Percentiles rank a stretch among this genome's conserved stretches.
Conservation (phyloP, 371 early-diverging fungal genomes). For the Actinomucor elegans region DNA sequence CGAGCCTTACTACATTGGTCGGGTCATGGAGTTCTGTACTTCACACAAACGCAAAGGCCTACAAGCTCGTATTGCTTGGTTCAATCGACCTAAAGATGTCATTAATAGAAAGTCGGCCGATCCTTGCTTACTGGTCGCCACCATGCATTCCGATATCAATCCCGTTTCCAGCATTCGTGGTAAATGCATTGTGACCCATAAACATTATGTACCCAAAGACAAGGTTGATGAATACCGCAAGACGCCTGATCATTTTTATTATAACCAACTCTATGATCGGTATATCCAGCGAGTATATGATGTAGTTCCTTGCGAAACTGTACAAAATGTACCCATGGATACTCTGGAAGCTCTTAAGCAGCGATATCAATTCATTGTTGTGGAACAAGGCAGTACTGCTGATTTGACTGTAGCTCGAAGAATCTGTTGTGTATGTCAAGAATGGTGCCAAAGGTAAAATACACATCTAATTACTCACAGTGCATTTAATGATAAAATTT, state of each 20-base stretch:
- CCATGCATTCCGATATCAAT: conserved; percentile 87
- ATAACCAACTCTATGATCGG: conserved; percentile 83
- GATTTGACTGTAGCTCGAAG: conserved; percentile 72
- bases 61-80: conserved; percentile 77
- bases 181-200: conserved; percentile 75
- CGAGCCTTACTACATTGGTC: conserved; percentile 80
- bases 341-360: conserved; percentile 64
- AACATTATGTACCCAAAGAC: conserved; percentile 57
- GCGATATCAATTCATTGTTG: conserved; percentile 79
- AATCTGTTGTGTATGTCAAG: conserved; percentile 75
- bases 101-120: conserved; percentile 70
- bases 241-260: conserved; percentile 77
- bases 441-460: conserved; percentile 71
- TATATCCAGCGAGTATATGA: conserved; percentile 88
- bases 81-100: conserved; percentile 80
- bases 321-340: conserved; percentile 78
- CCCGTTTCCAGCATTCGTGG: conserved; percentile 82
- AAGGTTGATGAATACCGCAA: conserved; percentile 59
- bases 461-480: neutral
- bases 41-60: conserved; percentile 46
- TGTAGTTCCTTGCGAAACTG: conserved; percentile 73
- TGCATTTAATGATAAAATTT: conserved; percentile 8
- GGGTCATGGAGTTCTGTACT: conserved; percentile 80
- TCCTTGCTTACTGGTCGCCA: conserved; percentile 76
- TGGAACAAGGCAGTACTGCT: conserved; percentile 77